Base-by-base conservation (phyloP, 2,329 filamentous ascomycete species). In the Exophiala viscosa region DNA sequence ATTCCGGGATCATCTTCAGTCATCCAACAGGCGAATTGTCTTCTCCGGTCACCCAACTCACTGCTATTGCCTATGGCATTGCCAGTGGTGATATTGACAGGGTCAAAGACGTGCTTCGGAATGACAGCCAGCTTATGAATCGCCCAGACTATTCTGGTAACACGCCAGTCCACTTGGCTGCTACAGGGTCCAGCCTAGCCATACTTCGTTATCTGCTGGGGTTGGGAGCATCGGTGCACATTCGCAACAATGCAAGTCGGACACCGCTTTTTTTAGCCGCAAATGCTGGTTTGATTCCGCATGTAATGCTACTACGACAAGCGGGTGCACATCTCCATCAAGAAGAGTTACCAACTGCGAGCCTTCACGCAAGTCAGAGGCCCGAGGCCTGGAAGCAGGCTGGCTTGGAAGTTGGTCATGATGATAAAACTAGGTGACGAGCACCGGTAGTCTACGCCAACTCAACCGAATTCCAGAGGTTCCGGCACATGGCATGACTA, bases 61-160 rank as follows among this genome's bases (percentile, higher is more conserved):
- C 87, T 1, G 83, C 85, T 1, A 79, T 95, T 8, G 88, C 87
- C 13, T 93, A 93, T 67, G 87, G 88, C 36, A 88, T 95, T 62
- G 81, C 83, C 55, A 82, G 84, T 53, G 86, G 86, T 20, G 83
- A 92, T 66, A 68, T 88, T 44, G 72, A 76, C 40, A 78, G 81
- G 15, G 85, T 90, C 15, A 75, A 76, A 60, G 81, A 87, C 54
- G 79, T 92, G 42, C 77, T 92, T 52, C 79, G 82, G 34, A 85
- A 88, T 63, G 79, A 84, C 57, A 73, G 79, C 52, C 81, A 80
- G 70, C 76, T 93, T 15, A 76, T 93, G 40, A 88, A 88, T 64
- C 84, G 85, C 58, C 80, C 82, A 28, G 88, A 93, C 70, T 92
- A 92, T 66, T 87, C 86, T 15, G 88, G 88, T 42, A 93, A 92